Conservation (phyloP, 2,329 filamentous ascomycete species). For the Proliferodiscus dingleyae region DNA sequence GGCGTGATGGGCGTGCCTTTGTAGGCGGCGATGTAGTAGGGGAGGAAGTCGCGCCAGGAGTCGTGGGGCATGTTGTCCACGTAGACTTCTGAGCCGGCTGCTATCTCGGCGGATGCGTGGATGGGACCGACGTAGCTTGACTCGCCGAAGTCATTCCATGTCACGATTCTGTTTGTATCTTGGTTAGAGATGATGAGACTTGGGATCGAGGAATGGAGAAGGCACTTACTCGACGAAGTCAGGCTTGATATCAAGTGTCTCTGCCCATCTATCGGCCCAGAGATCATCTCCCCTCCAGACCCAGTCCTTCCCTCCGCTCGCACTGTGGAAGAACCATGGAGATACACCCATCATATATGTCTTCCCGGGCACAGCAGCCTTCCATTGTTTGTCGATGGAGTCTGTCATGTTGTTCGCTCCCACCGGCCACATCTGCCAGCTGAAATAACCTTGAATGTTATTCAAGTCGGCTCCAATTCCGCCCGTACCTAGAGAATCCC, state of each 20-base stretch:
- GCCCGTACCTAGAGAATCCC: slow-evolving; percentile 36
- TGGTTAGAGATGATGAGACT: slow-evolving; percentile 19
- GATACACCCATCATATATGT: slow-evolving; percentile 52
- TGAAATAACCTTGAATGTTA: slow-evolving; percentile 36
- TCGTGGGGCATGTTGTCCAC: slow-evolving; percentile 45
- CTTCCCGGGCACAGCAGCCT: slow-evolving; percentile 33
- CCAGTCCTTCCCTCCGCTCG: slow-evolving; percentile 56
- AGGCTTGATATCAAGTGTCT: slow-evolving; percentile 42
- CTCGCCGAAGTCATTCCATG: slow-evolving; percentile 51
- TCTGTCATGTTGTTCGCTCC: slow-evolving; percentile 33
- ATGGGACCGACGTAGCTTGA: slow-evolving; percentile 48
- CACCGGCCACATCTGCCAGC: slow-evolving; percentile 41
- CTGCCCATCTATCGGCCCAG: slow-evolving; percentile 55
- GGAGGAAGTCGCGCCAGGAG: slow-evolving; percentile 44
- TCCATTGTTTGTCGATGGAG: slow-evolving; percentile 37
- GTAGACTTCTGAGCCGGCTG: slow-evolving; percentile 41
- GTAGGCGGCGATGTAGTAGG: slow-evolving; percentile 46
- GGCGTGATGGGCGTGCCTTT: slow-evolving; percentile 36
- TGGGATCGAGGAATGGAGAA: slow-evolving; percentile 19
- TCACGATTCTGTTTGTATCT: slow-evolving; percentile 33
- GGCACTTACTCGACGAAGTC: slow-evolving; percentile 38
- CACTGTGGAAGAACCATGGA: slow-evolving; percentile 57
- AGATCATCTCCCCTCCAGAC: slow-evolving; percentile 56
- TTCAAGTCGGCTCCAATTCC: slow-evolving; percentile 26
- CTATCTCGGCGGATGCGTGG: slow-evolving; percentile 32